Conservation (phyloP, 2,329 filamentous ascomycete genomes). For the Paecilomyces sp. region DNA sequence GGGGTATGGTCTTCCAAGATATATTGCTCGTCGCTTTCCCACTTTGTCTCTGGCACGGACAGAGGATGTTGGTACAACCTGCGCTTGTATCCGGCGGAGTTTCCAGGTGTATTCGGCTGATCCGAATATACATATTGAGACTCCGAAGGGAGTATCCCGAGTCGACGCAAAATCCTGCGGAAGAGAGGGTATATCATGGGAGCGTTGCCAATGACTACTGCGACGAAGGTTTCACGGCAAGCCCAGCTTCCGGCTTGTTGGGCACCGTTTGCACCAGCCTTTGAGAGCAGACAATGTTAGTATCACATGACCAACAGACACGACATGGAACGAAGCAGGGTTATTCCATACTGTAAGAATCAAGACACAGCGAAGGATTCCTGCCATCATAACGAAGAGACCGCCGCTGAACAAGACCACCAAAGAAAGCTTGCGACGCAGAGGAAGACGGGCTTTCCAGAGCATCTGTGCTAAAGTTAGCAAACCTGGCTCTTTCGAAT, state of each 20-base stretch:
- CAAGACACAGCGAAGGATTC: conserved; percentile 47
- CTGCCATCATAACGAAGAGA: conserved; percentile 49
- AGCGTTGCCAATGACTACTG: conserved; percentile 36
- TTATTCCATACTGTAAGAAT: conserved; percentile 36
- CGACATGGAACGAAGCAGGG: background rate
- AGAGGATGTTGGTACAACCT: conserved; percentile 25
- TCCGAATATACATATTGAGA: conserved; percentile 13
- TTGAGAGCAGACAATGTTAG: background rate
- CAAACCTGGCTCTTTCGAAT: background rate
- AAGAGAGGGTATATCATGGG: conserved; percentile 37
- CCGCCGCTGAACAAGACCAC: conserved; percentile 50
- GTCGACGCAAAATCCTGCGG: conserved; percentile 18
- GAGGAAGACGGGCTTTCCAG: conserved; percentile 44
- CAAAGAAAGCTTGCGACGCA: conserved; percentile 47
- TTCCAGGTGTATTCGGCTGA: conserved; percentile 17
- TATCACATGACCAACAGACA: background rate
- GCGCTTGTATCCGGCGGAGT: conserved; percentile 7
- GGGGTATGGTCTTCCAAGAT: conserved; percentile 6
- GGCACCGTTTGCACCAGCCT: conserved; percentile 31
- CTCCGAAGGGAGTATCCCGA: conserved; percentile 16
- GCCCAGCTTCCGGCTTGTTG: conserved; percentile 38
- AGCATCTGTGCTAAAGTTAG: conserved; percentile 37
- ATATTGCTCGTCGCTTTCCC: conserved; percentile 24
- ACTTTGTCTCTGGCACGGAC: conserved; percentile 23
- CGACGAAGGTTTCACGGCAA: conserved; percentile 40